Base-by-base conservation (phyloP, 2,329 filamentous ascomycete species). In the Fusarium beomiforme region DNA sequence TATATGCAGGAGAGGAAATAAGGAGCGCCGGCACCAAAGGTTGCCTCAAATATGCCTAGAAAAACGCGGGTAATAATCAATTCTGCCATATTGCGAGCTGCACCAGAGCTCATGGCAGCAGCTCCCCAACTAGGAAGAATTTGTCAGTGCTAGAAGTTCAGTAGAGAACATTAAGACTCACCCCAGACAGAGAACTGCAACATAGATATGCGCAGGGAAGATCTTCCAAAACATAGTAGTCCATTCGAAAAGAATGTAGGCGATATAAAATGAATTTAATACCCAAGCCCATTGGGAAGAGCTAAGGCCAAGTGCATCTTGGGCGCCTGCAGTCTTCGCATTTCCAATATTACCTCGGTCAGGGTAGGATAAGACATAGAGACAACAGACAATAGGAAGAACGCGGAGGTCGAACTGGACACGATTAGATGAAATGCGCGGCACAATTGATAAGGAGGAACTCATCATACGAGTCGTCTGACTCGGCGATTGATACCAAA, bases 341-440 rank as follows among this genome's bases (percentile, higher is more conserved):
- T 73, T 73, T 13, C 71, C 71, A 12, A 72, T 70, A 21, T 73
- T 73, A 12, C 71, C 71, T 0, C 71, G 59, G n/a, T 73, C 69
- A 8, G 72, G 29, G 23, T 74, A 74, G 3, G 71, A 74, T 2
- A 71, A 21, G 11, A 73, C 51, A 21, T 74, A 74, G 2, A 74
- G 63, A 13, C 65, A 71, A 26, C 70, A 74, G 2, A 73, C 47
- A 5, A 73, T 47, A 2, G 71, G 71, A 4, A 73, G 33, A 14
- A 73, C 46, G 1, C 59, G 62, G 2, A 50, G 60, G 34, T 73
- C 71, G 9, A 73, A 67, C 71, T 73, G 8, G 6, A 19, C 44
- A 9, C 10, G 12, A 17, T 14, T 17, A 3, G 7, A 2, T 3
- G 8, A 3, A 6, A 13, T 21, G 1, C 31, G 31, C 31, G 10